These are phyloP conservation scores for Dalbergia cultrata DNA, from an alignment of 306 rosid genomes.

Conservation along the genomic window DNA sequence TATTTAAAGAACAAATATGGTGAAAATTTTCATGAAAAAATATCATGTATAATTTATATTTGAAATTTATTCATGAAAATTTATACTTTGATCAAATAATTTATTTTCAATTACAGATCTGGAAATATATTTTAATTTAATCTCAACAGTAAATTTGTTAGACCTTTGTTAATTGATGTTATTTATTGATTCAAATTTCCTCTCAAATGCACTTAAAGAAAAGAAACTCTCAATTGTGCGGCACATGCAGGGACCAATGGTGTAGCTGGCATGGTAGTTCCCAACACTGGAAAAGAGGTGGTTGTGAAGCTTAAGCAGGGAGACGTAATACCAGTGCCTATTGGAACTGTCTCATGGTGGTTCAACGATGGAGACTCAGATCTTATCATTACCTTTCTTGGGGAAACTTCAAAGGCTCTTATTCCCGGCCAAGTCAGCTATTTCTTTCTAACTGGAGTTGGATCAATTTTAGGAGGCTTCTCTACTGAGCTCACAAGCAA, in stretches of 20 bases:
- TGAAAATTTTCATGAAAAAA: no score
- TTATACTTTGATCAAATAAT: no score
- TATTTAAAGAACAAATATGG: no score
- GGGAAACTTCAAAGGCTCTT: slow-evolving; percentile 56
- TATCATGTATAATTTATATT: no score
- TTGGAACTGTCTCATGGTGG: slow-evolving; percentile 80
- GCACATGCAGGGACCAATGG: slow-evolving; percentile 56
- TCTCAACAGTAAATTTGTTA: no score
- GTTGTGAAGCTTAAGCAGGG: slow-evolving; percentile 63
- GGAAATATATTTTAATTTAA: no score
- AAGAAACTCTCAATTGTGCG: background rate
- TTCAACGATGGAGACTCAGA: slow-evolving; percentile 65
- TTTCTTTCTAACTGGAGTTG: slow-evolving; percentile 57
- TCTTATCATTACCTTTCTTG: slow-evolving; percentile 55
- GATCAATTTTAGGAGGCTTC: slow-evolving; percentile 55
- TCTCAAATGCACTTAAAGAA: no score
- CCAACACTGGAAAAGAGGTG: slow-evolving; percentile 45
- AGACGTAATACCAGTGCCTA: slow-evolving; percentile 63
- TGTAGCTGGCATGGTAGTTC: slow-evolving; percentile 58
- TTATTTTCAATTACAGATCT: no score
- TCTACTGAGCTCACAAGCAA: slow-evolving; percentile 54
- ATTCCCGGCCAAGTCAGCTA: slow-evolving; percentile 61
- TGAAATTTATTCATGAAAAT: no score
- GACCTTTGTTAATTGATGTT: background rate
- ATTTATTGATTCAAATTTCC: background rate